Evolutionary conservation across 2,329 filamentous ascomycete species (phyloP), one percentile per base, ranked within the genome.

Genomic region (Zalaria obscura): DNA sequence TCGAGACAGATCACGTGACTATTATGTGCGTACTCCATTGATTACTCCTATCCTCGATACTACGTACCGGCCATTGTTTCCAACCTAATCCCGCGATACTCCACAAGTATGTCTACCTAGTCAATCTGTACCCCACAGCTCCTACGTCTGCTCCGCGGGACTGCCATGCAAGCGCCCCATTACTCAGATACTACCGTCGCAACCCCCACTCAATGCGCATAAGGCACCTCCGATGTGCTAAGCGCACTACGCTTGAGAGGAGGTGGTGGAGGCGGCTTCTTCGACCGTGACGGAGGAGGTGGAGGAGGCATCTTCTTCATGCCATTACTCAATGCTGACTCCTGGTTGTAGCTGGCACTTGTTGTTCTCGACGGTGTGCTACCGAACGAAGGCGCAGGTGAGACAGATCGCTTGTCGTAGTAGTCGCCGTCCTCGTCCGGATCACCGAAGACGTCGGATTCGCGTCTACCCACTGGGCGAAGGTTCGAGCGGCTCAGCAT

Each of bases 241-340:
- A 69, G 55, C 46, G 63, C 64, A 57, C 63, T 69, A 49, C 75
- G 64, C 66, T 80, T 80, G 62, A 76, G 70, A 25, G 78, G 77
- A 7, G 74, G 75, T 25, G 75, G 77, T 45, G 77, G 75, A 25
- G 73, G 71, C 8, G 76, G 75, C 58, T 81, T 81, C 67, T 80
- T 82, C 31, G 72, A 51, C 35, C 56, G 55, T 5, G 74, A 72
- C 26, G 75, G 75, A 25, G 77, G 78, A 27, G 78, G 77, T 18
- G 78, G 77, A 37, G 75, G 73, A 36, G 68, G 69, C 58, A 74
- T 76, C 56, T 71, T 72, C 42, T 47, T 40, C 48, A 51, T 28
- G n/a, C 43, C 40, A 5, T 50, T 45, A 5, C 54, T 50, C 47
- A 40, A 45, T 46, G 11, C 48, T 42, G 25, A 38, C 36, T 2